These are phyloP conservation scores for Acer yangbiense DNA, from an alignment of 345 rosid genomes.

Conservation along the genomic window DNA sequence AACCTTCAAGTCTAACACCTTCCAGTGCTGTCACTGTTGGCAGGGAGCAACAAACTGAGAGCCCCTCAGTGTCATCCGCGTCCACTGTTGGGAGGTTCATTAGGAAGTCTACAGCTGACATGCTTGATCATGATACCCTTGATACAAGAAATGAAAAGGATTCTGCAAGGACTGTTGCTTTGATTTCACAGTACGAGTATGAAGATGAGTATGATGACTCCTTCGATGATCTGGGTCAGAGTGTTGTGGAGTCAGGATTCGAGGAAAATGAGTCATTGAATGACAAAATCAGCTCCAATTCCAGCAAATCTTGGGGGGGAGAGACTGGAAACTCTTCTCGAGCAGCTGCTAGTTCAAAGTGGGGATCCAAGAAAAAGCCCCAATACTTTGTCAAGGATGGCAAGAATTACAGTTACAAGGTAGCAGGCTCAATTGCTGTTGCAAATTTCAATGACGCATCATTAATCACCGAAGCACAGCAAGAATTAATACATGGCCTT, in stretches of 20 bases:
- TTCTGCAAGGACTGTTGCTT: slow-evolving; percentile 50
- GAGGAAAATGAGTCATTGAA: slow-evolving; percentile 67
- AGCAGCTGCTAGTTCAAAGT: slow-evolving; percentile 45
- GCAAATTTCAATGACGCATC: slow-evolving; percentile 79
- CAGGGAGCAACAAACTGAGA: slow-evolving; percentile 31
- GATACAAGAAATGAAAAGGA: slow-evolving; percentile 54
- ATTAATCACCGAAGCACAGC: slow-evolving; percentile 58
- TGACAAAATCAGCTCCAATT: slow-evolving; percentile 37
- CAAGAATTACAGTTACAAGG: slow-evolving; percentile 94
- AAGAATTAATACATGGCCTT: slow-evolving; percentile 70
- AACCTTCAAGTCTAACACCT: slow-evolving; percentile 36
- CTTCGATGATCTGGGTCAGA: slow-evolving; percentile 88
- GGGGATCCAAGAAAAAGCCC: slow-evolving; percentile 84
- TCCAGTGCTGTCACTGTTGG: slow-evolving; percentile 10
- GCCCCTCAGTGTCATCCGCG: slow-evolving; percentile 53
- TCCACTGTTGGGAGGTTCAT: slow-evolving; percentile 70
- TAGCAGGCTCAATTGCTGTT: slow-evolving; percentile 73
- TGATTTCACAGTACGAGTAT: slow-evolving; percentile 76
- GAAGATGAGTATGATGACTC: slow-evolving; percentile 98
- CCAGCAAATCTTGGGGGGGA: slow-evolving; percentile 37
- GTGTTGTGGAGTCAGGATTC: slow-evolving; percentile 61
- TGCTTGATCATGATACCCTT: slow-evolving; percentile 44
- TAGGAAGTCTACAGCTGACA: slow-evolving; percentile 66
- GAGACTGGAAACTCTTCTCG: slow-evolving; percentile 36
- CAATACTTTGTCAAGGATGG: slow-evolving; percentile 92